phyloP scores from a whole-genome alignment of 2,329 filamentous ascomycete genomes.

The Phyllosticta citrichinensis region DNA sequence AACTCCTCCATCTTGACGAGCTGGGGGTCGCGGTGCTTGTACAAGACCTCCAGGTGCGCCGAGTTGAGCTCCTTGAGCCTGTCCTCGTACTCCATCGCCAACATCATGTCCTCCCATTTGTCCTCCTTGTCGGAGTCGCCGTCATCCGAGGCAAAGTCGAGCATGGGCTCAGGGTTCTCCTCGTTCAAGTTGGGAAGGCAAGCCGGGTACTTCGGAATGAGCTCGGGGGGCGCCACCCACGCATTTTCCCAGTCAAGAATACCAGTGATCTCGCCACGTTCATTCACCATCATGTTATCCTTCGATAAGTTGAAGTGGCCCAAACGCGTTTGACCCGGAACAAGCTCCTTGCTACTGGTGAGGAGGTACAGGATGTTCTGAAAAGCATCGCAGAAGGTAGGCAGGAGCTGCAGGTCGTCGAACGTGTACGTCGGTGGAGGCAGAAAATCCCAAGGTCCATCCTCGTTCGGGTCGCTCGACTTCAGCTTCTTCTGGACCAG shows the following conservation, averaged over 20 bases:
- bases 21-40: background rate
- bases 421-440: background rate
- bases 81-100: background rate
- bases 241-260: conserved; percentile 15
- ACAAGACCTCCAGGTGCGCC: background rate
- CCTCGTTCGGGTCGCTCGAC: background rate
- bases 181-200: background rate
- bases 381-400: background rate
- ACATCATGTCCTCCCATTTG: background rate
- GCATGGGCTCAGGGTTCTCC: background rate
- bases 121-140: background rate
- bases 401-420: background rate
- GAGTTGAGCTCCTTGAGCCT: background rate
- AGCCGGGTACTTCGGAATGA: background rate
- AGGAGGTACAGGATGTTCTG: background rate
- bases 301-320: background rate
- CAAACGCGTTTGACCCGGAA: background rate
- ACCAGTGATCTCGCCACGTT: conserved; percentile 11
- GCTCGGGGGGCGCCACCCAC: conserved; percentile 11
- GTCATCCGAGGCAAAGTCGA: background rate
- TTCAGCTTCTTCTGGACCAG: background rate
- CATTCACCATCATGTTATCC: conserved; percentile 13
- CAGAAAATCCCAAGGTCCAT: background rate
- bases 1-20: background rate
- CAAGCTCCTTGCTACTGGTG: background rate